A percentile compares a stretch with the other conserved stretches of the same genome.
Conservation (phyloP, 805 yeast species). For the Zygosaccharomyces bisporus region DNA sequence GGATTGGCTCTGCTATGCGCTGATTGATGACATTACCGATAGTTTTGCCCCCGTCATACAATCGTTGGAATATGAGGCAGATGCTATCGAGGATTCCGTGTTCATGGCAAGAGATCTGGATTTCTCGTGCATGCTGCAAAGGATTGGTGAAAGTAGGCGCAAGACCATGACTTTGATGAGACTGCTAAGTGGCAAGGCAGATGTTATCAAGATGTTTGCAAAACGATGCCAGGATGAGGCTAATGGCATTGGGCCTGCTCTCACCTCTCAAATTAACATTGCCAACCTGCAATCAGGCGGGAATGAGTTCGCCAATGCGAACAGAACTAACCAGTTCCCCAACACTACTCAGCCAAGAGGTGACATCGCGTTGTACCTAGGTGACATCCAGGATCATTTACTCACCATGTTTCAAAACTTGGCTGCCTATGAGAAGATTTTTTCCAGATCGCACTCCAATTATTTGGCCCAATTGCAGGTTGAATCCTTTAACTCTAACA, state of each 20-base stretch:
- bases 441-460: slow-evolving; percentile 86
- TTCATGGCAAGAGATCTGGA: slow-evolving; percentile 74
- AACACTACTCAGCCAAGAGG: slow-evolving; percentile 64
- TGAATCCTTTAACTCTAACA: slow-evolving; percentile 81
- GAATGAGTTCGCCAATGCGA: slow-evolving; percentile 7
- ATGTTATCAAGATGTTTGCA: slow-evolving; percentile 93
- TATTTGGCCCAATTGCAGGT: slow-evolving; percentile 93
- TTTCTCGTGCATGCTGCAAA: slow-evolving; percentile 68
- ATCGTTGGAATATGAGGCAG: slow-evolving; percentile 74
- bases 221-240: slow-evolving; percentile 81
- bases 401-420: slow-evolving; percentile 93
- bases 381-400: slow-evolving; percentile 96
- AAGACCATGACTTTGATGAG: slow-evolving; percentile 92
- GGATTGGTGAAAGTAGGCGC: slow-evolving; percentile 85
- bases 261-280: slow-evolving; percentile 39
- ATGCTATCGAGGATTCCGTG: slow-evolving; percentile 75
- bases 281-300: slow-evolving; percentile 34
- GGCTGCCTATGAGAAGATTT: slow-evolving; percentile 85
- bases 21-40: slow-evolving; percentile 81
- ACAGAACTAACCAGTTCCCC: slow-evolving; percentile 16
- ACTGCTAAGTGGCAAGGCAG: slow-evolving; percentile 87
- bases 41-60: slow-evolving; percentile 80
- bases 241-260: slow-evolving; percentile 41
- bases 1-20: slow-evolving; percentile 79
- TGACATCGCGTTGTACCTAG: slow-evolving; percentile 86